phyloP scores from a whole-genome alignment of 257 asterid species.

The Salvia miltiorrhiza region DNA sequence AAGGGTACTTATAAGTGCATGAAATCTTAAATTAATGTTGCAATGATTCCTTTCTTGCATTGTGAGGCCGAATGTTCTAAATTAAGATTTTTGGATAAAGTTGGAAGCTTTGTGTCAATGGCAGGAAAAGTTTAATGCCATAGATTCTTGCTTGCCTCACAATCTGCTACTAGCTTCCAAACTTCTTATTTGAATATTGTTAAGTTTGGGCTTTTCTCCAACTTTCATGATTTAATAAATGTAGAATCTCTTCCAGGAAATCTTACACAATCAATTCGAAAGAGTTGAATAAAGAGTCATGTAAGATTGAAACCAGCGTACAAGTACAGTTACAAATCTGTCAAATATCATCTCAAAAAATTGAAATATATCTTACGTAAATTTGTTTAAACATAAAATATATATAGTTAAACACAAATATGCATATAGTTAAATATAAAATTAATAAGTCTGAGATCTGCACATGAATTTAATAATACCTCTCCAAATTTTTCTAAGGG shows the following conservation, averaged over 20 bases:
- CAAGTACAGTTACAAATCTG: too few species aligned
- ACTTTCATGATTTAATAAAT: neutral
- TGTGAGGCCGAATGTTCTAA: constrained; percentile 52
- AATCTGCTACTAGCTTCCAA: neutral
- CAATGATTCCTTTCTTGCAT: constrained; percentile 75
- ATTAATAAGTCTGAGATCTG: too few species aligned
- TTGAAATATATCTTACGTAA: too few species aligned
- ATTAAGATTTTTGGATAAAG: constrained; percentile 31
- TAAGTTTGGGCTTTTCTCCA: too few species aligned
- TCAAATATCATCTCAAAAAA: too few species aligned
- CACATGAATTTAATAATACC: too few species aligned
- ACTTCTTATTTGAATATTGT: constrained; percentile 17
- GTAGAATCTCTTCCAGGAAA: neutral
- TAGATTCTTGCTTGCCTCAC: constrained; percentile 30
- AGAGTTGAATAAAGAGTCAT: too few species aligned
- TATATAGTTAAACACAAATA: too few species aligned
- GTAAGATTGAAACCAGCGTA: too few species aligned
- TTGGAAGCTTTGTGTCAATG: constrained; percentile 49
- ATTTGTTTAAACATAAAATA: too few species aligned
- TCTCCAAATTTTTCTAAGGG: too few species aligned
- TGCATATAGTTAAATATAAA: too few species aligned
- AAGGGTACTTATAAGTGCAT: constrained; percentile 31
- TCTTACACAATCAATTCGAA: neutral
- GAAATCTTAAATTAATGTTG: neutral
- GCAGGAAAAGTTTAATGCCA: constrained; percentile 34